A percentile compares a stretch with the other conserved stretches of the same genome.
These are phyloP conservation scores for Yamadazyma diddensiae DNA, from an alignment of 1,139 yeast species.

Conservation along the genomic window DNA sequence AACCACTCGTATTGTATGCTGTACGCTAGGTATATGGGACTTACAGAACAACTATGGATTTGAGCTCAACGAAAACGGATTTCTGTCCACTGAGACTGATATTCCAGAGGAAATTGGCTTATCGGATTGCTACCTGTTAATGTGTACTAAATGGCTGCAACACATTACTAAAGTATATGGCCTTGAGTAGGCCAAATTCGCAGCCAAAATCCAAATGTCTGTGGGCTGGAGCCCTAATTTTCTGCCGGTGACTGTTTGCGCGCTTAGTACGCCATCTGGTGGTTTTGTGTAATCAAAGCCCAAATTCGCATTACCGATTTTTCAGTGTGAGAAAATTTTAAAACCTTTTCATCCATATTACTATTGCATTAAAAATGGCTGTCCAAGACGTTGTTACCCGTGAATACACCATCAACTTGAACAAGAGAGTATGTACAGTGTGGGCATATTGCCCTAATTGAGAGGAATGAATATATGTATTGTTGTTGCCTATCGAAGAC, in stretches of 20 bases:
- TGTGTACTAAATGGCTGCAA: slow-evolving; percentile 15
- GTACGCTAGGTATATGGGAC: slow-evolving; percentile 35
- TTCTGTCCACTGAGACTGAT: too few species aligned
- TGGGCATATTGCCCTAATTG: too few species aligned
- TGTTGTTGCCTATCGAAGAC: too few species aligned
- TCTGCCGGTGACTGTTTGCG: slow-evolving; percentile 6
- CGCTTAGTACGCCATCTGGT: neutral
- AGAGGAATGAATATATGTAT: too few species aligned
- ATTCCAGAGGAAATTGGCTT: slow-evolving; percentile 2
- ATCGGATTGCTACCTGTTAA: slow-evolving; percentile 7
- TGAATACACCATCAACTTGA: slow-evolving; percentile 99
- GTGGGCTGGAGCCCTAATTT: slow-evolving; percentile 12
- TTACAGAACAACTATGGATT: slow-evolving; percentile 18
- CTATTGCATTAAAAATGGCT: slow-evolving; percentile 55
- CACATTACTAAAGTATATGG: slow-evolving; percentile 25
- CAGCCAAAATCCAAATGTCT: slow-evolving; percentile 2
- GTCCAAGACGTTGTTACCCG: slow-evolving; percentile 99
- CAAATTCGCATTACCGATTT: slow-evolving; percentile 6
- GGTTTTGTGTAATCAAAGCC: slow-evolving; percentile 5
- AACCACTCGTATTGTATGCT: slow-evolving; percentile 28
- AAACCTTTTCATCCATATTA: slow-evolving; percentile 5
- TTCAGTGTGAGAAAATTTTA: slow-evolving; percentile 9
- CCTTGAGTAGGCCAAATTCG: slow-evolving; percentile 16
- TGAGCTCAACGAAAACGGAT: slow-evolving; percentile 18
- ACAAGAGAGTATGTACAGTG: slow-evolving; percentile 95